These are phyloP conservation scores for Hymenoscyphus fructigenus DNA, from an alignment of 2,329 filamentous ascomycete species.

Conservation along the genomic window DNA sequence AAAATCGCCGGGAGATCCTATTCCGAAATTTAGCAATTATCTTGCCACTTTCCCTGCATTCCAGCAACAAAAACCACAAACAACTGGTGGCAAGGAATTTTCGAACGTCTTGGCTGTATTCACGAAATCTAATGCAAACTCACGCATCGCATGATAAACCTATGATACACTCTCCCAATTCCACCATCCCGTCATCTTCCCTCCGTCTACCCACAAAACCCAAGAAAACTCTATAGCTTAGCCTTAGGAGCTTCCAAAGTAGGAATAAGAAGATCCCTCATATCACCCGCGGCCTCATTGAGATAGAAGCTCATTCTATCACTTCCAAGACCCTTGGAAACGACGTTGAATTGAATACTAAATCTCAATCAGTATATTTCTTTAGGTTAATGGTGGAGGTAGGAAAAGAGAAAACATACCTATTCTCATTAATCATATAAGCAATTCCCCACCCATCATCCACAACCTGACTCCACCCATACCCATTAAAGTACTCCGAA, in stretches of 20 bases:
- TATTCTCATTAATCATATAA: conserved; percentile 99
- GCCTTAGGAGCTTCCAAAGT: conserved; percentile 79
- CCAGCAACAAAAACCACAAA: no score
- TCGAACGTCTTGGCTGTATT: background rate
- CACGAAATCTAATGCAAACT: conserved; percentile 4
- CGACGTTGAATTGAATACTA: conserved; percentile 96
- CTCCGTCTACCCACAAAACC: background rate
- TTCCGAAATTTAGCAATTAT: no score
- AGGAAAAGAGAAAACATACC: conserved; percentile 48
- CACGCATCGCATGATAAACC: background rate
- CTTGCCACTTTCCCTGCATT: no score
- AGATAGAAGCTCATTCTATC: conserved; percentile 95
- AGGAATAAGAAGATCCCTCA: conserved; percentile 81
- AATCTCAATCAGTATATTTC: background rate
- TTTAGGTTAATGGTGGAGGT: background rate
- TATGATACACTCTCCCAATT: background rate
- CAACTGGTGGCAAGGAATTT: no score
- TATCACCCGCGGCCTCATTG: conserved; percentile 87
- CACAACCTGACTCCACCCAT: conserved; percentile 97
- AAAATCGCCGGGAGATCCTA: no score
- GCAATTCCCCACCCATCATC: conserved; percentile 96
- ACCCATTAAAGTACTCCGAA: conserved; percentile 97
- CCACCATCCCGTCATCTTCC: background rate
- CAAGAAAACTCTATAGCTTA: conserved; percentile 64
- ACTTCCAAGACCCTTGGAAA: conserved; percentile 87